Evolutionary conservation across 1,284 basidiomycete genomes (phyloP), one percentile per base, ranked within the genome.

Genomic region (Melampsora allii-populina): DNA sequence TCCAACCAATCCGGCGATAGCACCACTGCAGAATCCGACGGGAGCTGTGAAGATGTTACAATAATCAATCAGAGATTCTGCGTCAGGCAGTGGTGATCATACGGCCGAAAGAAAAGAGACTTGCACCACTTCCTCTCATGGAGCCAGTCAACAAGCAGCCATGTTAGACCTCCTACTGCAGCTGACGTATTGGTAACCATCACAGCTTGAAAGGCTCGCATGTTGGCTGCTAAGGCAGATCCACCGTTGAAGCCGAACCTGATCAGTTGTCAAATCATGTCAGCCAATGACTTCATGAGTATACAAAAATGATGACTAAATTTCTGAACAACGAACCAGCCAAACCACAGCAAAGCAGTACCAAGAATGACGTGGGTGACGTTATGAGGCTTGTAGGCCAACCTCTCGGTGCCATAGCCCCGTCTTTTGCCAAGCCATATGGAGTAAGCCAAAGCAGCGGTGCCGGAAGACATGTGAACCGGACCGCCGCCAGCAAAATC

Each of bases 21-120:
- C 93, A 67, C 95, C 95, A 2, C 92, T 93, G 84, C 95, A 98
- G 85, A 98, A 95, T 17, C 94, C 94, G 76, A 98, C 91, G 5
- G 66, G 63, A 63, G 66, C 39, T 42, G 12, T 42, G 39, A 42
- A 42, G 39, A 42, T 42, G 39, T 42, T 6, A 4, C 39, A 14
- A 14, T 14, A 9, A 88, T 83, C 89, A 94, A 73, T 87, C 87
- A 2, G 92, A 92, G 58, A 88, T 88, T 2, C 89, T 90, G 82
- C 91, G 91, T 59, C 56, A 59, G 12, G 9, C 24, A 33, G 27
- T 17, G 27, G 12, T 59, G 10, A 59, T 17, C 5, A 59, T 59
- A 17, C 14, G 10, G 56, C 1, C 5, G 29, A 58, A 14, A 33
- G 56, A 5, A 33, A 42, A 4, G 39, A 42, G 12, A 42, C 12